Evolutionary conservation across 371 early-diverging fungal genomes (phyloP).

Genomic region (Thermomucor indicae-seudaticae): DNA sequence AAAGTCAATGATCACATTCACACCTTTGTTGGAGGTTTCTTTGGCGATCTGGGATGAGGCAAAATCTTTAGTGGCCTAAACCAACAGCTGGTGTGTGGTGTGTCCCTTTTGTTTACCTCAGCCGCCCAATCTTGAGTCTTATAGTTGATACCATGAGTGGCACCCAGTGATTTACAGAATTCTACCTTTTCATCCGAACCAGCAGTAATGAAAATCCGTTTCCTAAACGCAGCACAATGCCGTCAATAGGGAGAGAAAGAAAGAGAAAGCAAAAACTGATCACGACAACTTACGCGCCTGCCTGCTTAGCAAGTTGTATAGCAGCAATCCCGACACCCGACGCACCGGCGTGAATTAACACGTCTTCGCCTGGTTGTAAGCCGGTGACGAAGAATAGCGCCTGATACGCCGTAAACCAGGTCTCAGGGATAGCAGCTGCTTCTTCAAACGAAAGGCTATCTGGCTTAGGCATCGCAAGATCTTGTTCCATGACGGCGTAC

Average conservation of each 20-base stretch:
- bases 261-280: background rate
- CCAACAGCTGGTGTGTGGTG: background rate
- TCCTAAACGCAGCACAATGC: constrained; percentile 13
- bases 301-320: constrained; percentile 69
- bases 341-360: constrained; percentile 80
- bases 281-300: constrained; percentile 54
- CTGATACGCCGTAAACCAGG: constrained; percentile 80
- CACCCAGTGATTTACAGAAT: constrained; percentile 66
- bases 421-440: constrained; percentile 75
- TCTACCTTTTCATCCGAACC: constrained; percentile 63
- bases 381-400: constrained; percentile 61
- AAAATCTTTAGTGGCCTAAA: background rate
- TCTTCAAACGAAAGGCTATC: constrained; percentile 51
- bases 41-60: constrained; percentile 33
- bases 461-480: constrained; percentile 60
- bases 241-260: background rate
- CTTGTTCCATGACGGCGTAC: constrained; percentile 61
- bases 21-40: constrained; percentile 61
- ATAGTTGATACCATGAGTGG: constrained; percentile 74
- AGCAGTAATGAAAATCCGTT: constrained; percentile 65
- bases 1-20: constrained; percentile 68
- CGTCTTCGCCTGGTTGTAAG: constrained; percentile 55
- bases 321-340: constrained; percentile 75
- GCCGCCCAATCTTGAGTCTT: constrained; percentile 57
- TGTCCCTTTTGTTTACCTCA: too few relatives aligned